Evolutionary conservation across 208 protist genomes (phyloP).

Genomic region (Sergeia podlipaevii): DNA sequence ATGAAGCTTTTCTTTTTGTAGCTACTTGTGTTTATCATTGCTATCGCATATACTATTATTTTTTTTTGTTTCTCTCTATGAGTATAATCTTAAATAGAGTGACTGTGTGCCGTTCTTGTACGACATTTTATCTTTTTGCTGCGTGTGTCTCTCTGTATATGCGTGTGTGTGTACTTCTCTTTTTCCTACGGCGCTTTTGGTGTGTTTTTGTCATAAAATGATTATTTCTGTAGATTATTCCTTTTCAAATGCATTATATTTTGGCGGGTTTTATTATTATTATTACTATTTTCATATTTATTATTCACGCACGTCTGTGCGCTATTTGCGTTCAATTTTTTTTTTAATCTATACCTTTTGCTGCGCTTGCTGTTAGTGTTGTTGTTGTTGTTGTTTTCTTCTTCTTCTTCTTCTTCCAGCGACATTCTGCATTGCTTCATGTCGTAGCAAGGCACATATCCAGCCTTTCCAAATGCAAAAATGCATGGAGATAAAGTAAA

Average conservation of each 20-base stretch:
- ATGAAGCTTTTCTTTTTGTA: constrained; percentile 7
- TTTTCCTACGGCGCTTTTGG: too few relatives aligned
- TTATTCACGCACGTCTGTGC: too few relatives aligned
- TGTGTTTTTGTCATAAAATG: too few relatives aligned
- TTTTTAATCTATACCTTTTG: background rate
- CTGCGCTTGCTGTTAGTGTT: background rate
- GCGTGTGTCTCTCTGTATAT: constrained; percentile 1
- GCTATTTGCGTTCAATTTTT: too few relatives aligned
- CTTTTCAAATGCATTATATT: too few relatives aligned
- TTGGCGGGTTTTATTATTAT: too few relatives aligned
- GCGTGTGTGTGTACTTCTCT: background rate
- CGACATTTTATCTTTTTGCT: background rate
- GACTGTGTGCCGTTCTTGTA: background rate
- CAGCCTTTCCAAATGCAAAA: too few relatives aligned
- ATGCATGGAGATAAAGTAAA: too few relatives aligned
- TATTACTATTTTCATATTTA: background rate
- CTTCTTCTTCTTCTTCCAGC: constrained; percentile 2
- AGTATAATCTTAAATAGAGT: background rate
- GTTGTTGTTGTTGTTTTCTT: background rate
- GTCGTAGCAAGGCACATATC: too few relatives aligned
- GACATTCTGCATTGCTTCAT: too few relatives aligned
- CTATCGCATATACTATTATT: background rate
- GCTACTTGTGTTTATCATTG: constrained; percentile 9
- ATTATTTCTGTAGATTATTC: too few relatives aligned
- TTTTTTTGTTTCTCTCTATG: constrained; percentile 4